Evolutionary conservation across 345 rosid genomes (phyloP).

Genomic region (Erodium maritimum): DNA sequence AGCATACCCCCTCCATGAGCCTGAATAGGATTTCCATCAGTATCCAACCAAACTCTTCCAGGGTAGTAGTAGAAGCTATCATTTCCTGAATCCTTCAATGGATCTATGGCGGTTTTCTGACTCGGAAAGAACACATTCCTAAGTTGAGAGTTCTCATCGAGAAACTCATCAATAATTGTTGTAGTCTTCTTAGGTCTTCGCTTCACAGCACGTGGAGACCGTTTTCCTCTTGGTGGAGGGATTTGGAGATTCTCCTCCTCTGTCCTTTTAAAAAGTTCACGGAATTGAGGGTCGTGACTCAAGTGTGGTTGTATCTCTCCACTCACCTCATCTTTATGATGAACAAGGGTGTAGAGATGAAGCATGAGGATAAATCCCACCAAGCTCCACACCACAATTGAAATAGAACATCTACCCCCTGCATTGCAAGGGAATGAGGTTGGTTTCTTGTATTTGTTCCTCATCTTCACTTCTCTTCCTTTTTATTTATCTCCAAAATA

Average conservation of each 20-base stretch:
- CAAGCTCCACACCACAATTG: conserved; percentile 53
- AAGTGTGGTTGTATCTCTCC: conserved; percentile 27
- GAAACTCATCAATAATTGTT: conserved; percentile 80
- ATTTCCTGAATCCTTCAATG: conserved; percentile 41
- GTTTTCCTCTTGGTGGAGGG: conserved; percentile 72
- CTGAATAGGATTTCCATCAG: conserved; percentile 82
- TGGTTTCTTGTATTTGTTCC: conserved; percentile 70
- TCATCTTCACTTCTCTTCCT: conserved; percentile 53
- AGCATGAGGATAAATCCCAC: conserved; percentile 53
- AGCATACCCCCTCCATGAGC: conserved; percentile 92
- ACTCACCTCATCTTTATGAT: conserved; percentile 23
- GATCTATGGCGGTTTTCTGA: conserved; percentile 47
- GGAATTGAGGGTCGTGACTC: conserved; percentile 32
- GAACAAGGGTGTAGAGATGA: conserved; percentile 42
- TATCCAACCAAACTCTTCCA: conserved; percentile 82
- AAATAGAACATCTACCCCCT: conserved; percentile 55
- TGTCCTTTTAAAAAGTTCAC: conserved; percentile 49
- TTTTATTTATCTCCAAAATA: conserved; percentile 37
- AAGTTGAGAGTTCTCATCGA: conserved; percentile 82
- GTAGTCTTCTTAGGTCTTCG: conserved; percentile 64
- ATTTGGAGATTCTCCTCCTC: conserved; percentile 66
- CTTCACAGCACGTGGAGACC: conserved; percentile 74
- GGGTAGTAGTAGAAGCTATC: conserved; percentile 49
- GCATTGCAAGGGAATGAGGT: conserved; percentile 60
- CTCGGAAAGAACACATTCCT: conserved; percentile 70